phyloP scores from a whole-genome alignment of 768 basidiomycete species.

The Leccinum subgranulosum region DNA sequence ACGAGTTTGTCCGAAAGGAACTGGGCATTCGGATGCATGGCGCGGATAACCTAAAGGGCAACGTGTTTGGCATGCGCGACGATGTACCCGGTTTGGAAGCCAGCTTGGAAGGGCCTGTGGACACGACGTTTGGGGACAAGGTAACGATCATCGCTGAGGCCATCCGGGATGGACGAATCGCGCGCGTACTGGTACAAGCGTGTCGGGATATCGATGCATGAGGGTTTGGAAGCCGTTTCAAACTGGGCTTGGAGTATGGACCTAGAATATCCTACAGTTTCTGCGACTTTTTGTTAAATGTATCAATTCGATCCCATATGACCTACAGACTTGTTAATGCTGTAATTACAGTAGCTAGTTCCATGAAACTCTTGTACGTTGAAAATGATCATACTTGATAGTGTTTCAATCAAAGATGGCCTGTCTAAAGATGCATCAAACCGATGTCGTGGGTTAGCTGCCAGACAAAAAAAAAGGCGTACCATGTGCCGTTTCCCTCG shows the following conservation, averaged over 20 bases:
- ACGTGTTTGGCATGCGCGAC: conserved; percentile 51
- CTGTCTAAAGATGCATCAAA: neutral
- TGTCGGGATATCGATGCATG: conserved; percentile 35
- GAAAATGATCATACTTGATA: neutral
- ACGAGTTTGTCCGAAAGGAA: conserved; percentile 70
- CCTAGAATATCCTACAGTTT: neutral
- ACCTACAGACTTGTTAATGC: neutral
- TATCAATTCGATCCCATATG: neutral
- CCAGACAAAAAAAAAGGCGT: neutral
- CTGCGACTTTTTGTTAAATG: neutral
- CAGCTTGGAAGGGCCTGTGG: conserved; percentile 15
- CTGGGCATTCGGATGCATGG: conserved; percentile 83
- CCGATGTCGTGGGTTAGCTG: neutral
- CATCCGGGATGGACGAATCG: conserved; percentile 69
- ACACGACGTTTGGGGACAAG: conserved; percentile 66
- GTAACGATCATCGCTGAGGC: conserved; percentile 78
- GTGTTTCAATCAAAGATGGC: neutral
- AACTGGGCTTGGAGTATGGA: neutral
- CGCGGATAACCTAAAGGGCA: conserved; percentile 61
- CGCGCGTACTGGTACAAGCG: conserved; percentile 50
- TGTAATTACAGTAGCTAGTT: neutral
- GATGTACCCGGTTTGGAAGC: conserved; percentile 41
- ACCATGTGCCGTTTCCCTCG: conserved; percentile 19
- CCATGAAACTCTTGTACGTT: neutral
- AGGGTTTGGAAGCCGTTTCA: neutral